Evolutionary conservation across 2,329 filamentous ascomycete species (phyloP), one percentile per base, ranked within the genome.

Genomic region (Epichloe typhina): DNA sequence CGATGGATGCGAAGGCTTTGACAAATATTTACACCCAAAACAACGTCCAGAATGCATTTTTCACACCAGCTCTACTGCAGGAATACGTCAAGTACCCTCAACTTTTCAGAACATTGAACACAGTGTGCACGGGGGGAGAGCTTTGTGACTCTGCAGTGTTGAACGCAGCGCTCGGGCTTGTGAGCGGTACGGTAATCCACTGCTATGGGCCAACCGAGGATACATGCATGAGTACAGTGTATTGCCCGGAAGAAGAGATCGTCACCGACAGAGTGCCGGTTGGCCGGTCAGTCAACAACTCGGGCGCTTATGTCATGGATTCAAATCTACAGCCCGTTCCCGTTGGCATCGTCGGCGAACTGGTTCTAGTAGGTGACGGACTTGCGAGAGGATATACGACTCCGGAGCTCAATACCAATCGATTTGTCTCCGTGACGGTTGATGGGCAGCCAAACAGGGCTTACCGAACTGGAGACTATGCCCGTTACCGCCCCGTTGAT

Each of bases 181-280:
- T 53, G 9, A 47, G 44, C 6, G 40, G 51, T 15, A 49, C 45
- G 3, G 35, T 57, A 8, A 41, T 54, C 26, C 52, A 59, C 12
- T 43, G 40, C 0, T 59, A 58, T 26, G 56, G 57, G 2, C 56
- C 57, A 1, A 59, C 57, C 1, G 57, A 59, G 46, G 56, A 58
- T 15, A 48, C 56, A 2, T 39, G 49, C 6, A 26, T 50, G 1
- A 56, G 56, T 33, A 52, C 52, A 0, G 11, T 44, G 3, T 56
- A 54, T 35, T 19, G 23, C 9, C 9, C 52, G 13, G 17, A 35
- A 19, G 12, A 17, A 33, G 36, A 31, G 6, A 9, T 23, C 1
- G 6, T 41, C 12, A 19, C 37, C 15, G 37, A 48, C 11, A 40
- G 37, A 23, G 37, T 40, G 13, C 46, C 46, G 2, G 40, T 48